Evolutionary conservation across 371 early-diverging fungal genomes (phyloP), one percentile per base, ranked within the genome.

Genomic region (Apophysomyces ossiformis): DNA sequence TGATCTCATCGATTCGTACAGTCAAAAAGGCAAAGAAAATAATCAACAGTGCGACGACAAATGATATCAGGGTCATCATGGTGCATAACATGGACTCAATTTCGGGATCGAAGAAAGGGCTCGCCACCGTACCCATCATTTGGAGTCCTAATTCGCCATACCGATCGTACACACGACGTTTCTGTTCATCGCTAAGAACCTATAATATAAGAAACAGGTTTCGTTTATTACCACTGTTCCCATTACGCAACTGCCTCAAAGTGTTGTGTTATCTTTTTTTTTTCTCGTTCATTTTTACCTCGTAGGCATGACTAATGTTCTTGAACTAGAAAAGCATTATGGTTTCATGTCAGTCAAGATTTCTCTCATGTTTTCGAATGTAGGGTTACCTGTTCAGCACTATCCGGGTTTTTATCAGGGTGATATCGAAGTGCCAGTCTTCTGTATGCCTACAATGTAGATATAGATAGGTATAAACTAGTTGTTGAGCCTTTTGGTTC

Each of bases 141-240:
- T 84, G 82, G 5, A 95, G 77, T 6, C 96, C 96, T 39, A 89
- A 81, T 68, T 95, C 94, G 39, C 98, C 96, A 74, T 95, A 93
- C 54, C 84, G 85, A 81, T 96, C 95, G 73, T 96, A 95, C 9
- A 91, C 84, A 44, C 82, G 73, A 50, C 94, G 86, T 74, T 92
- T 93, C 57, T 94, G 88, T 45, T 88, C 86, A 67, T 95, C 93
- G 37, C 89, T 81, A 60, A 78, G 60, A 35, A 82, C 74, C 75
- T 75, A 61, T 35, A n/a, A 5, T 26, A 26, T 3, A 26, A 18
- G 11, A 57, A 18, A 64, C 5, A 32, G 7, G 43, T 44, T 35
- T 38, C 12, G 45, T 16, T 64, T 37, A 38, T 61, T 39, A 54
- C 3, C 61, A 41, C 18, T 50, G 54, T 5, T 50, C 35, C 7